phyloP scores from a whole-genome alignment of 2,329 filamentous ascomycete species.

The Aspergillus quadrilineatus region DNA sequence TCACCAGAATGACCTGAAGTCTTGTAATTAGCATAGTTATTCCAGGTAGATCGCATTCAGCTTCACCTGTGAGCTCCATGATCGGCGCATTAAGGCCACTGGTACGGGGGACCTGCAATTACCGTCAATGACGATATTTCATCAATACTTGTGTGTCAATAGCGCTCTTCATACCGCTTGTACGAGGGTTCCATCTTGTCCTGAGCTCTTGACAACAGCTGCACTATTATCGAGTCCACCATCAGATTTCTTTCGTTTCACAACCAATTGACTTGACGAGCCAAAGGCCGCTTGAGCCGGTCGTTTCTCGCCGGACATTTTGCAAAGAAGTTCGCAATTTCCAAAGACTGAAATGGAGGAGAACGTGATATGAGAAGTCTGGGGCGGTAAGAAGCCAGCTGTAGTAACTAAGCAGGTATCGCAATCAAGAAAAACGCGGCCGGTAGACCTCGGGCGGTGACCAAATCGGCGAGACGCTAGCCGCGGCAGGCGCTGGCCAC shows the following conservation, averaged over 20 bases:
- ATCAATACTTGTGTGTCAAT: neutral
- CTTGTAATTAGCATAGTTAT: conserved; percentile 1
- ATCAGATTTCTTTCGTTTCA: conserved; percentile 83
- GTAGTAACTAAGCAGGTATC: neutral
- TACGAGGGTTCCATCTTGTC: conserved; percentile 62
- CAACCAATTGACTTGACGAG: conserved; percentile 69
- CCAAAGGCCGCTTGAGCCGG: conserved; percentile 82
- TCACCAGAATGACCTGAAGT: conserved; percentile 66
- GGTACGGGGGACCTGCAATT: conserved; percentile 67
- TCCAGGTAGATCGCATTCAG: neutral
- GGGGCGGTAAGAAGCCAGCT: neutral
- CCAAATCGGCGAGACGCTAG: conserved; percentile 18
- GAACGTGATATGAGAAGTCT: neutral
- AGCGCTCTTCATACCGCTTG: conserved; percentile 57
- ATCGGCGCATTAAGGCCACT: conserved; percentile 84
- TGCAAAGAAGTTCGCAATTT: conserved; percentile 17
- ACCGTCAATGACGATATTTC: conserved; percentile 15
- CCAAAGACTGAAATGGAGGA: neutral
- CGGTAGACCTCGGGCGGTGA: conserved; percentile 3
- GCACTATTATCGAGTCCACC: conserved; percentile 56
- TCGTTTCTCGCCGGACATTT: conserved; percentile 88
- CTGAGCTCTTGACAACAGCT: conserved; percentile 57
- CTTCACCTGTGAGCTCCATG: conserved; percentile 80
- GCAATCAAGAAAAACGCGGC: conserved; percentile 3
- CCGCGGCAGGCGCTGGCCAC: conserved; percentile 26